Base-by-base conservation (phyloP, 2,329 filamentous ascomycete genomes). In the Zymoseptoria brevis region DNA sequence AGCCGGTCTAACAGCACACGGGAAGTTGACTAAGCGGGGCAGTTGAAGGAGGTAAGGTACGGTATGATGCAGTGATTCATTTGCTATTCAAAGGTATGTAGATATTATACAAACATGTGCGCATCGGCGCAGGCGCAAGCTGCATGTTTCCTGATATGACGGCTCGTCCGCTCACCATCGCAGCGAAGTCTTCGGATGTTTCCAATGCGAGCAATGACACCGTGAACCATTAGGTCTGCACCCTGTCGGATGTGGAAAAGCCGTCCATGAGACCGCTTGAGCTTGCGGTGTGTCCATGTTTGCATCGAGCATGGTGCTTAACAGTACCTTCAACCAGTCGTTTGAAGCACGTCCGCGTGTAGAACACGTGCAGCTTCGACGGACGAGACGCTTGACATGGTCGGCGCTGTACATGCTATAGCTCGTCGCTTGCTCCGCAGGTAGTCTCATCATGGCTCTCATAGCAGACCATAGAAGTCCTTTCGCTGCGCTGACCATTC, bases 71-170 rank as follows among this genome's bases (percentile, higher is more conserved):
- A 61, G 54, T 49, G 59, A 58, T 57, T 51, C 35, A 26, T 62
- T 61, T 63, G 58, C 59, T 62, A 64, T 63, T 64, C 59, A 61
- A 57, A 50, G 55, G 57, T 64, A 65, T 58, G 50, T 59, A 56
- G 52, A 50, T 53, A 51, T 30, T 41, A 29, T 55, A 53, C 55
- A 56, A 59, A 45, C 35, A n/a, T 45, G 11, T n/a, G 16, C 13
- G 35, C 35, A 13, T 16, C 35, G 35, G 5, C 35, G 16, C 6
- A 4, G 13, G 2, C 35, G 13, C 11, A n/a, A 45, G 35, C 35
- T 45, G 35, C 35, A n/a, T 6, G 7, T 16, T 5, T 45, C 35
- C 13, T n/a, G 35, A 45, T 45, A 16, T 45, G 16, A 16, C 16
- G 35, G 13, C 5, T 7, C 13, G 13, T 45, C 35, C 16, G 35